Percentiles rank a stretch among this genome's conserved stretches.
Evolutionary conservation across 2,329 filamentous ascomycete genomes (phyloP).

Genomic region (Monosporascus cannonballus): DNA sequence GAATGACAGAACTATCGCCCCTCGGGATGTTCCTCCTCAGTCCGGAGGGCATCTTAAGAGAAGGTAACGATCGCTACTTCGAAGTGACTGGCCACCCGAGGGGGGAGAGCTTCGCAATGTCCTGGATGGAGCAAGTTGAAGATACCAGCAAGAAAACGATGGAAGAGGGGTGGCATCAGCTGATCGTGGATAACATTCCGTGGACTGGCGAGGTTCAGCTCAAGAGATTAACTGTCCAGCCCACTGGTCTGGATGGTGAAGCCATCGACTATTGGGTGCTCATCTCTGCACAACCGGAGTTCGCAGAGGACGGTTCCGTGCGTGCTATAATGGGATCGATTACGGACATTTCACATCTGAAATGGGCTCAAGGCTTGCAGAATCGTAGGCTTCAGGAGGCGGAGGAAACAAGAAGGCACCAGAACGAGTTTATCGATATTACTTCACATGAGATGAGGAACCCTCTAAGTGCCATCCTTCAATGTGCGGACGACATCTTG

Average conservation of each 20-base stretch:
- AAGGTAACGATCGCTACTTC: constrained; percentile 41
- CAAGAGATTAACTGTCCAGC: constrained; percentile 24
- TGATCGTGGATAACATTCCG: constrained; percentile 27
- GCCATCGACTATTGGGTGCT: constrained; percentile 39
- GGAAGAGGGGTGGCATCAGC: constrained; percentile 31
- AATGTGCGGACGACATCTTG: constrained; percentile 50
- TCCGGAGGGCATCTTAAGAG: constrained; percentile 33
- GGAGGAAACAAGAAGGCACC: constrained; percentile 37
- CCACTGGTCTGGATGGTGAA: constrained; percentile 29
- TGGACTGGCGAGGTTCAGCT: constrained; percentile 37
- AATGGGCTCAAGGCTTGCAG: constrained; percentile 35
- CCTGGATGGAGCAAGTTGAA: constrained; percentile 34
- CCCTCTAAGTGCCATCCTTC: constrained; percentile 48
- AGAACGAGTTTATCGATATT: constrained; percentile 50
- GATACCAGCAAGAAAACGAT: constrained; percentile 27
- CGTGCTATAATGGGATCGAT: constrained; percentile 34
- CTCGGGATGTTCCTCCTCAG: constrained; percentile 33
- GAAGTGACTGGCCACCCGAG: constrained; percentile 37
- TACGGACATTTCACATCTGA: constrained; percentile 38
- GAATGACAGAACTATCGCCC: constrained; percentile 31
- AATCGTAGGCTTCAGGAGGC: constrained; percentile 29
- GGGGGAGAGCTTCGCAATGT: constrained; percentile 32
- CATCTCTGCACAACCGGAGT: constrained; percentile 29
- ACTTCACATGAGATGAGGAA: constrained; percentile 48
- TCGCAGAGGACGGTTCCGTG: constrained; percentile 26